A percentile compares a stretch with the other conserved stretches of the same genome.
These are phyloP conservation scores for Boletus subparvulus DNA, from an alignment of 768 basidiomycete species.

Conservation along the genomic window DNA sequence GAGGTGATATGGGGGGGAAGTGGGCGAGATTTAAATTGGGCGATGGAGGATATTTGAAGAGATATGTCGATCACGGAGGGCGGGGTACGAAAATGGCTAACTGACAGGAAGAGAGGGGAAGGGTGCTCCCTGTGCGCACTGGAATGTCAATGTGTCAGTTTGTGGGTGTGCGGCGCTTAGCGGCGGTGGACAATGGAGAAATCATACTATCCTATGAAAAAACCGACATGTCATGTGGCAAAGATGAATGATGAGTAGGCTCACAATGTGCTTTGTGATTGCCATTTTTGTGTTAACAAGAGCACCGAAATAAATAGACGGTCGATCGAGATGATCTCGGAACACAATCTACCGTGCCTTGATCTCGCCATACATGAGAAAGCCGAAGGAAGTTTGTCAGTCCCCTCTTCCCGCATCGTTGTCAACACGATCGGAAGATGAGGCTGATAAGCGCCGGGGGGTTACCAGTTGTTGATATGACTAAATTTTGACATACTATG, in stretches of 20 bases:
- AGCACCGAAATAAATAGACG: slow-evolving; percentile 6
- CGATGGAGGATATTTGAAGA: slow-evolving; percentile 4
- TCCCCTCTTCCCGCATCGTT: neutral
- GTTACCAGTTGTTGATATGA: neutral
- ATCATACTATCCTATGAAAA: neutral
- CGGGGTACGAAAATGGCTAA: slow-evolving; percentile 19
- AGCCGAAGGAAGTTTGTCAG: neutral
- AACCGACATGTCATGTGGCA: slow-evolving; percentile 6
- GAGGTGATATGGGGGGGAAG: neutral
- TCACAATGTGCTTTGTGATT: slow-evolving; percentile 17
- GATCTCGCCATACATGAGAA: slow-evolving; percentile 2
- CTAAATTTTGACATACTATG: slow-evolving; percentile 20
- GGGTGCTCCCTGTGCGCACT: too few species aligned
- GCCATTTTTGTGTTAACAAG: slow-evolving; percentile 28
- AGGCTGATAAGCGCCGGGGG: slow-evolving; percentile 14
- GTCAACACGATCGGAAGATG: neutral
- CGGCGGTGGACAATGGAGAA: slow-evolving; percentile 12
- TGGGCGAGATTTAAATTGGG: slow-evolving; percentile 27
- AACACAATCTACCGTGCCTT: slow-evolving; percentile 16
- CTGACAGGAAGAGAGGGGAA: neutral
- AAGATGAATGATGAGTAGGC: too few species aligned
- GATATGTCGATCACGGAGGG: slow-evolving; percentile 16
- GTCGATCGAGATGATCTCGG: slow-evolving; percentile 14
- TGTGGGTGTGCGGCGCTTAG: neutral
- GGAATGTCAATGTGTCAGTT: neutral